Conservation (phyloP, 768 basidiomycete genomes). For the Naganishia kalamii region DNA sequence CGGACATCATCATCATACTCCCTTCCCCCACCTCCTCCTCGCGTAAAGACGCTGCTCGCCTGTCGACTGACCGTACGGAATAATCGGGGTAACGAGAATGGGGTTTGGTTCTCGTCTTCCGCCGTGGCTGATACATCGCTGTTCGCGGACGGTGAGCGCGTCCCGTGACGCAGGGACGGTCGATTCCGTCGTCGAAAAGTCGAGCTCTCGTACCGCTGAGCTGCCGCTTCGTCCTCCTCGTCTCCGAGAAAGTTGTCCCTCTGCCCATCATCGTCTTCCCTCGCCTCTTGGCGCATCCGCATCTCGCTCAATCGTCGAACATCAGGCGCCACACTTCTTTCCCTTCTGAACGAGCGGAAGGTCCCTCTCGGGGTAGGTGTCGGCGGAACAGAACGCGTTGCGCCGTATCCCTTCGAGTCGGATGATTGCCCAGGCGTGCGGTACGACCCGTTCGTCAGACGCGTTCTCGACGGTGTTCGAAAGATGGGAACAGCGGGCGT, state of each 20-base stretch:
- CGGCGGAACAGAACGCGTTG: not conserved
- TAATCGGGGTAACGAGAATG: not conserved
- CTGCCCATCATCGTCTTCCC: not conserved
- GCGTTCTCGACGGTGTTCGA: not conserved
- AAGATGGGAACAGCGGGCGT: not conserved
- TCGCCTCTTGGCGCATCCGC: not conserved
- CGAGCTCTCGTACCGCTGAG: not conserved
- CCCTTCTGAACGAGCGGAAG: not conserved
- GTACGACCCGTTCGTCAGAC: not conserved
- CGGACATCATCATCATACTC: slow-evolving; percentile 2
- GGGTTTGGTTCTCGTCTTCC: not conserved
- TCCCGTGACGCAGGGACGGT: not conserved
- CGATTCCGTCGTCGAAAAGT: not conserved
- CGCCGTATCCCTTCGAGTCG: not conserved
- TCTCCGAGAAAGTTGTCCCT: not conserved
- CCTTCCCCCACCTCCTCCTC: not conserved
- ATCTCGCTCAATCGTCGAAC: not conserved
- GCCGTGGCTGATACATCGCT: not conserved
- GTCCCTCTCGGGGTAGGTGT: not conserved
- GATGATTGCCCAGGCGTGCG: not conserved
- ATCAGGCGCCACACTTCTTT: not conserved
- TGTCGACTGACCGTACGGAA: slow-evolving; percentile 1
- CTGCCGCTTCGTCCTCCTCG: not conserved
- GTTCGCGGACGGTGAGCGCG: not conserved
- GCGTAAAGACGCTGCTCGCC: slow-evolving; percentile 1